These are phyloP conservation scores for Sporothrix luriei DNA, from an alignment of 2,329 filamentous ascomycete genomes.

Conservation along the genomic window DNA sequence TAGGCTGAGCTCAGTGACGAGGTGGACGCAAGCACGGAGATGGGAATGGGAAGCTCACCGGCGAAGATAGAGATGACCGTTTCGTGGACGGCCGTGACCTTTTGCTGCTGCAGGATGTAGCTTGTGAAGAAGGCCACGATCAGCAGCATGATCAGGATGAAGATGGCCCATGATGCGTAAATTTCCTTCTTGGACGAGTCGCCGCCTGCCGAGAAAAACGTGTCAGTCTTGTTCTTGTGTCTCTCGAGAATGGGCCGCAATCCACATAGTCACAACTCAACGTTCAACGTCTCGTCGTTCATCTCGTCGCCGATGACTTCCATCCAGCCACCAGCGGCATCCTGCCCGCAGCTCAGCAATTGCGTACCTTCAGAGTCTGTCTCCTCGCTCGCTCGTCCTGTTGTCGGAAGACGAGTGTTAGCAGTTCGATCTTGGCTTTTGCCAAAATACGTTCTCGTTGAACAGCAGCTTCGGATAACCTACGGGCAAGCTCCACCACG, in stretches of 20 bases:
- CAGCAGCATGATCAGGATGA: conserved; percentile 92
- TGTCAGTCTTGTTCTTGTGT: conserved; percentile 33
- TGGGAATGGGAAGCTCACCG: conserved; percentile 54
- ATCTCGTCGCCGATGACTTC: not conserved
- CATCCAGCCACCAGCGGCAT: not conserved
- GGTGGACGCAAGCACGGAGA: too few relatives aligned
- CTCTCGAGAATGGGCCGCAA: not conserved
- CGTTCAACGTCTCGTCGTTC: not conserved
- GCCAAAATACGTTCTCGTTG: not conserved
- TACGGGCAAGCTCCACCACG: conserved; percentile 48
- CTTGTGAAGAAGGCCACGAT: conserved; percentile 95
- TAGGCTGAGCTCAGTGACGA: not conserved
- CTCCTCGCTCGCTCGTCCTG: conserved; percentile 52
- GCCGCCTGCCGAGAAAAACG: conserved; percentile 56
- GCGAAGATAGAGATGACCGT: conserved; percentile 98
- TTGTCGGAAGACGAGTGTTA: conserved; percentile 18
- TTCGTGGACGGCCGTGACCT: conserved; percentile 96
- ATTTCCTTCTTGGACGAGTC: conserved; percentile 92
- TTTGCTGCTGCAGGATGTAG: conserved; percentile 94
- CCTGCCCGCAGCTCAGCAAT: not conserved
- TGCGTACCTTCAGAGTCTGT: conserved; percentile 52
- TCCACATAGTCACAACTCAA: not conserved
- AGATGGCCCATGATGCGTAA: conserved; percentile 93
- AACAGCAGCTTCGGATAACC: conserved; percentile 32
- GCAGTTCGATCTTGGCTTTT: not conserved